Base-by-base conservation (phyloP, 1,284 basidiomycete species). In the Rhodotorula sp. region DNA sequence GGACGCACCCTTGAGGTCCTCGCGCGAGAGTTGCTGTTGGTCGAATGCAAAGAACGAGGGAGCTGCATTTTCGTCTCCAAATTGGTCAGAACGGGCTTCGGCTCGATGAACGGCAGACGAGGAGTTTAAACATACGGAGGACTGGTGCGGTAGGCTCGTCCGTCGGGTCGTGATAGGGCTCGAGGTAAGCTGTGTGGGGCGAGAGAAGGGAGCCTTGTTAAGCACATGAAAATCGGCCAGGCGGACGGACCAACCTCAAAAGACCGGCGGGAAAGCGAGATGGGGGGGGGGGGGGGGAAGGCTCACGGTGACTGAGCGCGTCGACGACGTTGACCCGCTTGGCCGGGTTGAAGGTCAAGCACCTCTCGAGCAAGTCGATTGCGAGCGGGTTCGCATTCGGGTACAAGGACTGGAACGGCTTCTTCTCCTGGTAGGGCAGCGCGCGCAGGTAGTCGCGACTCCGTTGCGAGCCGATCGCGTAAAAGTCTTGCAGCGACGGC, bases 361-460 rank as follows among this genome's bases (percentile, higher is more conserved):
- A 77, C 77, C 89, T 88, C 80, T 92, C 92, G 85, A 97, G 85
- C 67, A 99, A 85, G 81, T 98, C 94, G 57, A 95, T 85, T 2
- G 93, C 94, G 81, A 91, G 82, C 5, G 92, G 90, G 78, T 92
- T 93, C 19, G 92, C 91, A 65, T 87, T 88, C 0, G 90, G 89
- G 79, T 95, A 84, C 60, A 85, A 81, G 55, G 83, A 80, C 60
- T 67, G 62, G 19, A 97, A 91, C 68, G 90, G 87, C 78, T 86
- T 89, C 79, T 91, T 90, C 83, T 91, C 93, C 69, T 93, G 86
- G 82, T 97, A 95, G 0, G 93, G 93, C 45, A 98, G 84, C 0
- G 94, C 92, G 5, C 95, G 89, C 76, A 98, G 91, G 71, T 97
- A 97, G 79, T 95, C 93, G 70, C 93, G 85, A 58, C 92, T 94